phyloP scores from a whole-genome alignment of 495 filamentous ascomycete species.

The Filosporella fistucella region DNA sequence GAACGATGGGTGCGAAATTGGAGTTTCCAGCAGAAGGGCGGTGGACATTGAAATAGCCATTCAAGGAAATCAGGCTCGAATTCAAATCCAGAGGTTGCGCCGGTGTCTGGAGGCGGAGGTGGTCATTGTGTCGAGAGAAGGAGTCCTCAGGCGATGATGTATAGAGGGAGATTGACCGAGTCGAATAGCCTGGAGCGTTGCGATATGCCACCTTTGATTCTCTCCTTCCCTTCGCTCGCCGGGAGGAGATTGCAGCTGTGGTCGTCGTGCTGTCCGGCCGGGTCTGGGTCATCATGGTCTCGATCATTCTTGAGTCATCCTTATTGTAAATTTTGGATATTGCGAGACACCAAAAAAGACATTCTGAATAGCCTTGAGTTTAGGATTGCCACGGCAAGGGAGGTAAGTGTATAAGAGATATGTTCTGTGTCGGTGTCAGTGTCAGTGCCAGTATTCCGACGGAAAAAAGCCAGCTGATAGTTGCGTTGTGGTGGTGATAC shows the following conservation, averaged over 20 bases:
- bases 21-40: not conserved
- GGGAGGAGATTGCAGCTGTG: not conserved
- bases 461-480: no score
- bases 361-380: no score
- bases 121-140: not conserved
- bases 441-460: no score
- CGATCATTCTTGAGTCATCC: no score
- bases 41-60: constrained; percentile 2
- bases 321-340: no score
- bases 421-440: no score
- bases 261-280: not conserved
- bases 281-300: not conserved
- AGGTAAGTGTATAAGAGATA: no score
- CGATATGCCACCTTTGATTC: constrained; percentile 14
- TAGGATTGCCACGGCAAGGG: no score
- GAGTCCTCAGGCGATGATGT: constrained; percentile 3
- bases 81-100: not conserved
- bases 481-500: no score
- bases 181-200: constrained; percentile 7
- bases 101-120: not conserved
- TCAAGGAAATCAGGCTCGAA: not conserved
- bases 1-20: not conserved
- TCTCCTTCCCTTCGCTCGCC: constrained; percentile 8
- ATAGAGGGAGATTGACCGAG: constrained; percentile 1
- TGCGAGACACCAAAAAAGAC: no score